Conservation (phyloP, 73 alveolate genomes). For the Blepharisma stoltei region DNA sequence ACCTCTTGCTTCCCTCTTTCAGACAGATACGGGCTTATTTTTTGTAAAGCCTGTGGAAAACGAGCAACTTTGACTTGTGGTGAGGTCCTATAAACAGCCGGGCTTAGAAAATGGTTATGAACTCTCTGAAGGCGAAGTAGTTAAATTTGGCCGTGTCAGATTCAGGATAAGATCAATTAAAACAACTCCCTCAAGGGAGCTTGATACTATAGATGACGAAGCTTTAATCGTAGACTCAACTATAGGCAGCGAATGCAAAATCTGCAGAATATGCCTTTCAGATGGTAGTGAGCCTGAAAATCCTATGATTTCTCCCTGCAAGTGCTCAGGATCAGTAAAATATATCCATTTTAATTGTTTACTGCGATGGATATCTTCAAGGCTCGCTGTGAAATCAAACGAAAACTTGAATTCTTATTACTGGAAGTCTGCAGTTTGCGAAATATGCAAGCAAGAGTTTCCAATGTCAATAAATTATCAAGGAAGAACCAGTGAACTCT, state of each 20-base stretch:
- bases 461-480: slow-evolving; percentile 50
- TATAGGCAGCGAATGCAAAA: neutral
- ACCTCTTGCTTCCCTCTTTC: neutral
- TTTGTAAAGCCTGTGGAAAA: neutral
- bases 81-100: neutral
- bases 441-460: slow-evolving; percentile 57
- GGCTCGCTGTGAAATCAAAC: slow-evolving; percentile 33
- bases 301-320: slow-evolving; percentile 67
- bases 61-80: neutral
- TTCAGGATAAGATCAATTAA: neutral
- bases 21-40: neutral
- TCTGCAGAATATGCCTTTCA: neutral
- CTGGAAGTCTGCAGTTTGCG: slow-evolving; percentile 60
- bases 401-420: slow-evolving; percentile 35
- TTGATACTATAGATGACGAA: neutral
- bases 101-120: slow-evolving; percentile 7
- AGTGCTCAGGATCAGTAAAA: slow-evolving; percentile 69
- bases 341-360: slow-evolving; percentile 57
- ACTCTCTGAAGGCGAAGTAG: neutral
- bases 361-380: slow-evolving; percentile 49
- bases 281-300: slow-evolving; percentile 39
- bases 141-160: slow-evolving; percentile 33
- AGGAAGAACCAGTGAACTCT: slow-evolving; percentile 41
- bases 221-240: neutral
- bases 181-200: neutral